These are phyloP conservation scores for Plantago major DNA, from an alignment of 257 asterid species.

Conservation along the genomic window DNA sequence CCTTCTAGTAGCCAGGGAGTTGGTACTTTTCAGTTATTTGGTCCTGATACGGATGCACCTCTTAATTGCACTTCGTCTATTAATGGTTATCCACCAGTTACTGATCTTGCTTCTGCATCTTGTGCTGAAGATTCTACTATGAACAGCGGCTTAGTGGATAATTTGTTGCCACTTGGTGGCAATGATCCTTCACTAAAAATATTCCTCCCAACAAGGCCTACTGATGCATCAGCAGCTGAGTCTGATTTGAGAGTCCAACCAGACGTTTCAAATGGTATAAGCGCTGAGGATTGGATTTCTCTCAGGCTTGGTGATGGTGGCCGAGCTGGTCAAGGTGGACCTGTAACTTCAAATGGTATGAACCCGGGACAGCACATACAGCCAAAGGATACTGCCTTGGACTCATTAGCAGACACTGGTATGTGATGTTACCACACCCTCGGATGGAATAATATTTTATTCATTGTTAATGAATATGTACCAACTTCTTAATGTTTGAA, in stretches of 20 bases:
- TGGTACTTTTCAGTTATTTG: conserved; percentile 72
- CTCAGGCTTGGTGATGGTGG: conserved; percentile 80
- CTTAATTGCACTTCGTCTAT: conserved; percentile 28
- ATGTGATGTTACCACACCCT: conserved; percentile 9
- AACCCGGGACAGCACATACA: conserved; percentile 41
- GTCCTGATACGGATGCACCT: conserved; percentile 55
- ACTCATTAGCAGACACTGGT: conserved; percentile 67
- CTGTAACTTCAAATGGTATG: conserved; percentile 40
- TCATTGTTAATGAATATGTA: no score
- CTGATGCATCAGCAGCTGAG: conserved; percentile 49
- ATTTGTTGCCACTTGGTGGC: conserved; percentile 57
- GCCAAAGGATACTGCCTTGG: conserved; percentile 38
- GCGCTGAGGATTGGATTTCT: conserved; percentile 76
- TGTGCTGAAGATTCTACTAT: conserved; percentile 34
- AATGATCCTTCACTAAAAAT: conserved; percentile 83
- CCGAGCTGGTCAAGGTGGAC: conserved; percentile 31
- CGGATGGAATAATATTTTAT: background rate
- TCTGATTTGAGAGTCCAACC: conserved; percentile 51
- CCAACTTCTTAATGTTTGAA: background rate
- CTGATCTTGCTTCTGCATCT: conserved; percentile 41
- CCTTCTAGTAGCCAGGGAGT: conserved; percentile 71
- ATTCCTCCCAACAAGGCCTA: conserved; percentile 86
- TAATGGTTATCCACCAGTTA: conserved; percentile 39
- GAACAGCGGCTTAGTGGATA: conserved; percentile 60
- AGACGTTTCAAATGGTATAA: conserved; percentile 58